Evolutionary conservation across 768 basidiomycete genomes (phyloP).

Genomic region (Baorangia bicolor): DNA sequence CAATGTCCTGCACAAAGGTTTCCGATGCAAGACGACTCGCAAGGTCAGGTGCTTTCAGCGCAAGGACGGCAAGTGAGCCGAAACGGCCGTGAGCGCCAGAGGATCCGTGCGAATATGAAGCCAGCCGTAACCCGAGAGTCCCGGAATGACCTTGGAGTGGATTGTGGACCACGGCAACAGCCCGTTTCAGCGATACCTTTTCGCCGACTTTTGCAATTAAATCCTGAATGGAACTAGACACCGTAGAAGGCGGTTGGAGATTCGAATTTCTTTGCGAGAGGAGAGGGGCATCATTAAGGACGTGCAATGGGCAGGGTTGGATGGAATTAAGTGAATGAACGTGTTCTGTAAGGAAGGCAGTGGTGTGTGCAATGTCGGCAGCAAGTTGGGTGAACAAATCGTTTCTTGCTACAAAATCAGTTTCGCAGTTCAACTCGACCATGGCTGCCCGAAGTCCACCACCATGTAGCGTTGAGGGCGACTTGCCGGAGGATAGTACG

Average conservation of each 20-base stretch:
- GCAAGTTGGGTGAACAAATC: slow-evolving; percentile 77
- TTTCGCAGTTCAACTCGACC: slow-evolving; percentile 94
- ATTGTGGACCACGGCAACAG: slow-evolving; percentile 39
- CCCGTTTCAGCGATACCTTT: slow-evolving; percentile 70
- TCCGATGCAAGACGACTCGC: slow-evolving; percentile 42
- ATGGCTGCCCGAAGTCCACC: slow-evolving; percentile 73
- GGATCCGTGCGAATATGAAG: slow-evolving; percentile 62
- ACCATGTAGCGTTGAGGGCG: slow-evolving; percentile 34
- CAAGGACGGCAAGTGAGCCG: slow-evolving; percentile 56
- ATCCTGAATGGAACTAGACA: slow-evolving; percentile 63
- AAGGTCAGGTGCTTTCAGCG: slow-evolving; percentile 49
- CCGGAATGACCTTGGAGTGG: slow-evolving; percentile 36
- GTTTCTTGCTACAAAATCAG: slow-evolving; percentile 92
- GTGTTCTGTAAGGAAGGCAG: slow-evolving; percentile 66
- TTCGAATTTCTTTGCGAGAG: slow-evolving; percentile 39
- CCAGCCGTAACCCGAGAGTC: slow-evolving; percentile 45
- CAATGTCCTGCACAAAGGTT: slow-evolving; percentile 55
- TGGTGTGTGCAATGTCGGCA: slow-evolving; percentile 78
- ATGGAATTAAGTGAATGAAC: slow-evolving; percentile 38
- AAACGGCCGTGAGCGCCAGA: slow-evolving; percentile 57
- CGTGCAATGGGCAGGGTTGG: slow-evolving; percentile 48
- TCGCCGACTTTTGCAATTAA: slow-evolving; percentile 77
- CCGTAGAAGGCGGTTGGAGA: slow-evolving; percentile 45
- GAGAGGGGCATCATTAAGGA: slow-evolving; percentile 65
- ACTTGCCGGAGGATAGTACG: slow-evolving; percentile 63